phyloP scores from a whole-genome alignment of 805 yeast species.

The Zygotorulaspora sp. region DNA sequence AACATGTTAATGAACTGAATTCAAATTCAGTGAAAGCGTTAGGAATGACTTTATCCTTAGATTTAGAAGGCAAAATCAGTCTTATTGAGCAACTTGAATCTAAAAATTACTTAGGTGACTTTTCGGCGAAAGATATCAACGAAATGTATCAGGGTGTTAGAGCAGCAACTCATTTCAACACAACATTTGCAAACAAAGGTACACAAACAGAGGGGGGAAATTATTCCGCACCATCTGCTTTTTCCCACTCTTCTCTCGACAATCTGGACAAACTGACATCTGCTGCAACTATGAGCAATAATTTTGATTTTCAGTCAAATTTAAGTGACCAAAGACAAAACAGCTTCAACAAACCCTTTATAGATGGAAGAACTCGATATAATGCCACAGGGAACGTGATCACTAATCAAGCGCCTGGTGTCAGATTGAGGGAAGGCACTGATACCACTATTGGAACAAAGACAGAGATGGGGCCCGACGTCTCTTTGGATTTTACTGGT shows the following conservation, averaged over 20 bases:
- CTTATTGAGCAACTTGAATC: slow-evolving; percentile 20
- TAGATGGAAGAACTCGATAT: not conserved
- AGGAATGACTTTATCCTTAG: slow-evolving; percentile 26
- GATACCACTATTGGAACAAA: not conserved
- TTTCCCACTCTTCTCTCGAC: slow-evolving; percentile 6
- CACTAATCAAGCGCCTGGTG: not conserved
- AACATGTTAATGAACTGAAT: slow-evolving; percentile 20
- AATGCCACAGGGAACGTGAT: not conserved
- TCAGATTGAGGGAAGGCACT: not conserved
- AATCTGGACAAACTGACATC: slow-evolving; percentile 20
- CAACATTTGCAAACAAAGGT: not conserved
- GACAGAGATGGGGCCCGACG: slow-evolving; percentile 4
- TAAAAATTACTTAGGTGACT: slow-evolving; percentile 18
- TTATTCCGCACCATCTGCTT: not conserved
- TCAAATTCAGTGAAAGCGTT: slow-evolving; percentile 23
- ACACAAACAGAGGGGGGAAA: not conserved
- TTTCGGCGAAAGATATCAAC: slow-evolving; percentile 11
- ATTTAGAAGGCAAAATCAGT: slow-evolving; percentile 20
- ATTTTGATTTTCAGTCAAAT: slow-evolving; percentile 9
- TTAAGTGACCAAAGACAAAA: not conserved
- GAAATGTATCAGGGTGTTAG: slow-evolving; percentile 7
- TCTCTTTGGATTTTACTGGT: slow-evolving; percentile 18
- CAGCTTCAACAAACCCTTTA: not conserved
- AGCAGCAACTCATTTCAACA: not conserved
- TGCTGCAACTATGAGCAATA: slow-evolving; percentile 17